Evolutionary conservation across 2,329 filamentous ascomycete genomes (phyloP).

Genomic region (Westerdykella sp.): DNA sequence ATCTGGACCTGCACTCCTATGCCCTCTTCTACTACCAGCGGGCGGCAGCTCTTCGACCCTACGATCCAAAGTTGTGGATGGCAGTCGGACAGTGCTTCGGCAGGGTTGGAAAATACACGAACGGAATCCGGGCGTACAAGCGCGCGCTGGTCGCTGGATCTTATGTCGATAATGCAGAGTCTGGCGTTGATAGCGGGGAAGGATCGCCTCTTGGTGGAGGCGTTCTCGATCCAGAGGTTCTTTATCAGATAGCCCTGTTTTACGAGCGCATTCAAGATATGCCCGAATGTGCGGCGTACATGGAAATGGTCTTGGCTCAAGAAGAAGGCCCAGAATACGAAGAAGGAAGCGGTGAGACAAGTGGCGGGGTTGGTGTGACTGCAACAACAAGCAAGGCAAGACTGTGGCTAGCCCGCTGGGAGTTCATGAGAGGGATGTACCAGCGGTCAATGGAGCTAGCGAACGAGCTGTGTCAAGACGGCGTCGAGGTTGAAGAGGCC

Average conservation of each 20-base stretch:
- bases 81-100: constrained; percentile 88
- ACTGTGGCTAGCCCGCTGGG: constrained; percentile 84
- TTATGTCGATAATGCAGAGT: constrained; percentile 64
- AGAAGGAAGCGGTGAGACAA: constrained; percentile 34
- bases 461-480: constrained; percentile 89
- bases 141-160: constrained; percentile 82
- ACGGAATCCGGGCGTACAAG: constrained; percentile 93
- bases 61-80: constrained; percentile 98
- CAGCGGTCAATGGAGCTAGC: constrained; percentile 71
- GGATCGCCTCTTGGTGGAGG: constrained; percentile 41
- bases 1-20: constrained; percentile 96
- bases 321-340: constrained; percentile 62
- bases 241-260: constrained; percentile 83
- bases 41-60: constrained; percentile 84
- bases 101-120: constrained; percentile 78
- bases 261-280: constrained; percentile 75
- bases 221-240: constrained; percentile 79
- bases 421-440: constrained; percentile 70
- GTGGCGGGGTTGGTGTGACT: constrained; percentile 73
- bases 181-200: constrained; percentile 44
- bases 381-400: constrained; percentile 85
- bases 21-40: constrained; percentile 97
- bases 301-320: constrained; percentile 92
- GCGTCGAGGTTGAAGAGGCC: constrained; percentile 92
- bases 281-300: constrained; percentile 80